Conservation (phyloP, 108 stramenopile species). For the Asterionellopsis glacialis region DNA sequence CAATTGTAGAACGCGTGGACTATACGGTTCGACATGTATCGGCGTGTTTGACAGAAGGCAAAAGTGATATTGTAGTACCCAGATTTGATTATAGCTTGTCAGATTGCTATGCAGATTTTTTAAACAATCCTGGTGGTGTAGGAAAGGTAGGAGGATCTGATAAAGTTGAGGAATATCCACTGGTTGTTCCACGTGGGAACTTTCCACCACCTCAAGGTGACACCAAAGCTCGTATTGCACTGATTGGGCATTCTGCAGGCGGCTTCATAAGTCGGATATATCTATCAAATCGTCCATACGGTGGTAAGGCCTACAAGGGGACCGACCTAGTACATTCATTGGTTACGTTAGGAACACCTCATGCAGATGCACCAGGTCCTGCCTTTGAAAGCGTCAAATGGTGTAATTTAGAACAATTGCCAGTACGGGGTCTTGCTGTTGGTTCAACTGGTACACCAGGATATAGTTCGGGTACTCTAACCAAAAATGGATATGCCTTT, state of each 20-base stretch:
- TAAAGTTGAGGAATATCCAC: constrained; percentile 53
- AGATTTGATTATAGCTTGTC: constrained; percentile 41
- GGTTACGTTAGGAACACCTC: constrained; percentile 61
- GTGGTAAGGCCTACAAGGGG: constrained; percentile 58
- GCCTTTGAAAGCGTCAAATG: constrained; percentile 65
- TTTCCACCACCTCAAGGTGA: constrained; percentile 27
- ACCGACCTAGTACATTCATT: constrained; percentile 46
- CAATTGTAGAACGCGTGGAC: constrained; percentile 68
- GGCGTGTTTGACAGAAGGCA: constrained; percentile 28
- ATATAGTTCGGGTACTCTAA: constrained; percentile 48
- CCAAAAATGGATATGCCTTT: constrained; percentile 53
- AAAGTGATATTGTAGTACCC: constrained; percentile 25
- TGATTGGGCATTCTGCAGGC: constrained; percentile 59
- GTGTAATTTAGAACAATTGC: constrained; percentile 41
- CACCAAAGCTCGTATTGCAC: constrained; percentile 11
- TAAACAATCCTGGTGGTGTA: constrained; percentile 62
- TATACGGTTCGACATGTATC: constrained; percentile 56
- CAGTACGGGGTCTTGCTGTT: constrained; percentile 49
- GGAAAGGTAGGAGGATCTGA: constrained; percentile 56
- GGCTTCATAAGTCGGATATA: constrained; percentile 69
- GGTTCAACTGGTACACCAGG: constrained; percentile 60
- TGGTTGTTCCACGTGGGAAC: constrained; percentile 33
- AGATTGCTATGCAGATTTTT: constrained; percentile 54
- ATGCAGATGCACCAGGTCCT: constrained; percentile 58
- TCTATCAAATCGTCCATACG: constrained; percentile 47